Base-by-base conservation (phyloP, 352 stramenopile genomes). In the Pseudoperonospora humuli region DNA sequence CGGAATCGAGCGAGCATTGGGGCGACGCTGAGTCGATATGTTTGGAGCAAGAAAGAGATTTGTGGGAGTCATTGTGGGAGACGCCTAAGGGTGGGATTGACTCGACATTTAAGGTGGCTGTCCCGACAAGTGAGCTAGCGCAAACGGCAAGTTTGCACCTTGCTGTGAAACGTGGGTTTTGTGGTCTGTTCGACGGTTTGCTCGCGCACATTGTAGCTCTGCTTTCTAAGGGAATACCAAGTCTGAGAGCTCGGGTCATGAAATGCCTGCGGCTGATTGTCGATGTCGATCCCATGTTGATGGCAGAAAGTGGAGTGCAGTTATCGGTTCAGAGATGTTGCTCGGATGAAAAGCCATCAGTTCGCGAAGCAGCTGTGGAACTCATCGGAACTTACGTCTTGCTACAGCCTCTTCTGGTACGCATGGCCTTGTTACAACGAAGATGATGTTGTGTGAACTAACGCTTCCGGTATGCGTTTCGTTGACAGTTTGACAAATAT, bases 231-330 rank as follows among this genome's bases (percentile, higher is more conserved):
- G 79, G 75, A 25, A 67, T 82, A 29, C 65, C 80, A 8, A 86
- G 54, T 21, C 83, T 92, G 15, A 69, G 76, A 57, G 70, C 80
- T 5, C 58, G 75, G 39, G 79, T 94, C 13, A 73, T 94, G 59
- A 91, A 86, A 51, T 76, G 67, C 15, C 37, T 94, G 10, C 66
- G 61, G 32, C 64, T 58, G 11, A 86, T 94, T 45, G 75, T 94
- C 8, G 77, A 92, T 26, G 73, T 89, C 4, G 82, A 94, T 40
- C 82, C 79, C 0, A 82, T 86, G 65, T 47, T 94, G 10, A 94
- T 94, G 82, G 66, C 67, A 28, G 75, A 88, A 38, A 31, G 25
- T n/a, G 42, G 53, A 13, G 65, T 94, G 2, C 77, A 68, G 2
- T 50, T 54, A 33, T 61, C 77, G 2, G 81, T 94, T 7, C 57